Evolutionary conservation across 306 rosid species (phyloP).

Genomic region (Castanospermum australe): DNA sequence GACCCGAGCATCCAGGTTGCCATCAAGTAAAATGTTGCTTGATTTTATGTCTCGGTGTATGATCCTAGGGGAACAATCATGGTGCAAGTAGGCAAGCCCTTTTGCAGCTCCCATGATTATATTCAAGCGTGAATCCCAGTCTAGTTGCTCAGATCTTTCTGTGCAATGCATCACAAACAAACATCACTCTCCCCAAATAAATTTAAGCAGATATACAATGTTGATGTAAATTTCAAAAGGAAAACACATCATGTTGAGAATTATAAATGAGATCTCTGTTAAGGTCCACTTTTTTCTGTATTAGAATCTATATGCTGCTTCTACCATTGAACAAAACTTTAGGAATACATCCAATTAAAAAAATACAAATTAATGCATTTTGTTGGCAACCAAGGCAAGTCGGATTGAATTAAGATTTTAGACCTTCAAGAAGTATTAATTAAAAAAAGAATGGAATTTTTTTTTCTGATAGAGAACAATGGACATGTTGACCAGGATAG

Average conservation of each 20-base stretch:
- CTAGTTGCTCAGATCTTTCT: slow-evolving; percentile 88
- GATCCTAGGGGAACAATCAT: slow-evolving; percentile 96
- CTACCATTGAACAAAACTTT: not conserved
- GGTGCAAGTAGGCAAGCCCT: slow-evolving; percentile 98
- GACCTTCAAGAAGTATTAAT: not conserved
- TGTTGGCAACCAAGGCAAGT: not conserved
- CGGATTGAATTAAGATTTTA: not conserved
- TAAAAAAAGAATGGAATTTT: not conserved
- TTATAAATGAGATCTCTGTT: not conserved
- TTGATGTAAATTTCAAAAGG: not conserved
- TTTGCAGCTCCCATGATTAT: slow-evolving; percentile 98
- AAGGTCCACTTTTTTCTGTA: not conserved
- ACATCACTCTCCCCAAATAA: slow-evolving; percentile 29
- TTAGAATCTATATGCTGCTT: not conserved
- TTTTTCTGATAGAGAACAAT: not conserved
- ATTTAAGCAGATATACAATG: not conserved
- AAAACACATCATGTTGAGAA: not conserved
- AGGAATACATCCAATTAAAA: not conserved
- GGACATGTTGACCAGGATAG: not conserved
- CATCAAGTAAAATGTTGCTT: slow-evolving; percentile 93
- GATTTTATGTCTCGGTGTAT: slow-evolving; percentile 98
- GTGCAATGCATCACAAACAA: slow-evolving; percentile 37
- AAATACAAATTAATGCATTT: not conserved
- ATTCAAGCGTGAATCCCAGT: slow-evolving; percentile 97
- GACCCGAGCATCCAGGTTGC: slow-evolving; percentile 92